Conservation (phyloP, 2,329 filamentous ascomycete species). For the Emydomyces testavorans region DNA sequence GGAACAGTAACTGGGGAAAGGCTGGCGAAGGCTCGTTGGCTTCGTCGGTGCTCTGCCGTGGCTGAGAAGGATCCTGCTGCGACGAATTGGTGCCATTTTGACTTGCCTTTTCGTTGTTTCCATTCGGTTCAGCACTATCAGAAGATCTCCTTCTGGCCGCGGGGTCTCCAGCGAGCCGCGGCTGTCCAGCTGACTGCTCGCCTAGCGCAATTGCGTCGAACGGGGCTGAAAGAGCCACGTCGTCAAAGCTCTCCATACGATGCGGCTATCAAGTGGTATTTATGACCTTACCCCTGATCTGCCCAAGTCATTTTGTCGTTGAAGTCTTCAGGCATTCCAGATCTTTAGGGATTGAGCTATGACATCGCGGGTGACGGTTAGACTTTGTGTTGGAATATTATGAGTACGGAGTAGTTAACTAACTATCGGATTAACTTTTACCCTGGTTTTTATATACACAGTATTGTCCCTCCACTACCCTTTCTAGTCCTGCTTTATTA, state of each 20-base stretch:
- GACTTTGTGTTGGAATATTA: too few species aligned
- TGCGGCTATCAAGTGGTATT: slow-evolving; percentile 12
- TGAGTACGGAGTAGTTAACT: too few species aligned
- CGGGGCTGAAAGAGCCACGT: slow-evolving; percentile 22
- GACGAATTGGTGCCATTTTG: neutral
- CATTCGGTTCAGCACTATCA: slow-evolving; percentile 4
- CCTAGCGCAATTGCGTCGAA: slow-evolving; percentile 20
- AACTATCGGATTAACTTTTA: too few species aligned
- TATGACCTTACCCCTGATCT: too few species aligned
- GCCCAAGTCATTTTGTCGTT: too few species aligned
- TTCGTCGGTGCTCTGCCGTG: neutral
- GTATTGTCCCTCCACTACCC: too few species aligned
- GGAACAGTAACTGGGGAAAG: slow-evolving; percentile 21
- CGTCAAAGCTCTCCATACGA: slow-evolving; percentile 33
- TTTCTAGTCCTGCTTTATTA: too few species aligned
- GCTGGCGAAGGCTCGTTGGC: neutral
- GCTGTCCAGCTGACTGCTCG: slow-evolving; percentile 17
- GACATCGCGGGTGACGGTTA: too few species aligned
- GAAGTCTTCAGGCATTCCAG: too few species aligned
- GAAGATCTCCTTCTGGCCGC: slow-evolving; percentile 9
- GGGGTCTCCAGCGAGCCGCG: slow-evolving; percentile 3
- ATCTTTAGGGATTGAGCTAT: too few species aligned
- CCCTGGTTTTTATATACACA: too few species aligned
- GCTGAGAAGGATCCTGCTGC: neutral
- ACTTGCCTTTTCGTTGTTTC: neutral